phyloP scores from a whole-genome alignment of 1,284 basidiomycete genomes.

The Moniliophthora roreri region DNA sequence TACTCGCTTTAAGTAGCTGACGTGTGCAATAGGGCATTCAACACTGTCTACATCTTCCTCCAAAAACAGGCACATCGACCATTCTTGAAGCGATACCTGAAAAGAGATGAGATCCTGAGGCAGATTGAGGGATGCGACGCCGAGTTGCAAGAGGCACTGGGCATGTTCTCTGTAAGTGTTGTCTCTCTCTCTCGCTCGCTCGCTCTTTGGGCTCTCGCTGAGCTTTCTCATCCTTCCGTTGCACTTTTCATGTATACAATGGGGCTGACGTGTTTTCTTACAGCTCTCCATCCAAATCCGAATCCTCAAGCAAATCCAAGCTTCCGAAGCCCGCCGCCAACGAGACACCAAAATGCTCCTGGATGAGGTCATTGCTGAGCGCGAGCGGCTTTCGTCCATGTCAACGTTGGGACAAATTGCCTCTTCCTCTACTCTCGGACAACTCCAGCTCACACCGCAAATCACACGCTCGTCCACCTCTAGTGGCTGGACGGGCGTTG shows the following conservation, averaged over 20 bases:
- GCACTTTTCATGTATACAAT: conserved; percentile 2
- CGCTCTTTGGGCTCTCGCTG: too few relatives aligned
- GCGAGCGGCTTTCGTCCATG: not conserved
- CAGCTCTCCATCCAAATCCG: conserved; percentile 58
- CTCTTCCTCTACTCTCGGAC: too few relatives aligned
- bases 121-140: conserved; percentile 56
- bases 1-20: conserved; percentile 4
- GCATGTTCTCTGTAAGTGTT: conserved; percentile 53
- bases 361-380: conserved; percentile 20
- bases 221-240: not conserved
- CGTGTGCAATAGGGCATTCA: conserved; percentile 36
- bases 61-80: conserved; percentile 62
- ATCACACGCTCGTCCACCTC: too few relatives aligned
- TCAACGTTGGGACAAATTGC: too few relatives aligned
- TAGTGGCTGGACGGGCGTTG: too few relatives aligned
- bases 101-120: conserved; percentile 66
- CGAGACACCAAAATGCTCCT: conserved; percentile 21
- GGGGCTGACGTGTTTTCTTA: conserved; percentile 4
- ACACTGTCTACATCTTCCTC: conserved; percentile 50
- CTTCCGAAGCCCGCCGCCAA: conserved; percentile 20
- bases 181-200: too few relatives aligned
- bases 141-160: conserved; percentile 53
- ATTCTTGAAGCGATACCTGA: conserved; percentile 78
- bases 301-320: conserved; percentile 55
- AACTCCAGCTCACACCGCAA: too few relatives aligned